phyloP scores from a whole-genome alignment of 805 yeast genomes.

The Candida montana region DNA sequence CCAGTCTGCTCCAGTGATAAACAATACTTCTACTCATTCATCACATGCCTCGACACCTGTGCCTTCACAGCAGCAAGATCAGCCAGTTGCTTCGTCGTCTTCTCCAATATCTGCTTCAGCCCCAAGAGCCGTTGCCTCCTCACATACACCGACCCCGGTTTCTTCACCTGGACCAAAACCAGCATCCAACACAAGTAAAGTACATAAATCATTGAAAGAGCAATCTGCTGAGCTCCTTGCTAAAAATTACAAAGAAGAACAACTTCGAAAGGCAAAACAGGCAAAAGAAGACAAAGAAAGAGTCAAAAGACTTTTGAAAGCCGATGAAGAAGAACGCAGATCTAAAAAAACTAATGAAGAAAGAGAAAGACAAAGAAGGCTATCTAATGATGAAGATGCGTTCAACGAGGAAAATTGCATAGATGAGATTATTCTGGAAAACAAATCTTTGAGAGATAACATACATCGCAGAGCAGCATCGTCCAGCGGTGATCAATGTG shows the following conservation, averaged over 20 bases:
- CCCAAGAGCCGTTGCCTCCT: conserved; percentile 1
- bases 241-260: conserved; percentile 33
- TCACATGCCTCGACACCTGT: background rate
- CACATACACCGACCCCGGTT: conserved; percentile 6
- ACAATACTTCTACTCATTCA: background rate
- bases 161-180: conserved; percentile 9
- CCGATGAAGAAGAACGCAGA: conserved; percentile 47
- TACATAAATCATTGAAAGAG: conserved; percentile 30
- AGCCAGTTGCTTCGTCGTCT: background rate
- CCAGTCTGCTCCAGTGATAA: conserved; percentile 3
- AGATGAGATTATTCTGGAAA: conserved; percentile 18
- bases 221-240: conserved; percentile 37
- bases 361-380: conserved; percentile 18
- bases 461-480: conserved; percentile 14
- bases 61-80: background rate
- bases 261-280: conserved; percentile 28
- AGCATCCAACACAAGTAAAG: conserved; percentile 5
- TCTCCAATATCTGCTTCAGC: background rate
- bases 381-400: conserved; percentile 15
- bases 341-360: conserved; percentile 15
- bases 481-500: conserved; percentile 25
- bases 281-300: conserved; percentile 51
- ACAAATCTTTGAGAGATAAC: conserved; percentile 16
- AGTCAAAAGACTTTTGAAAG: conserved; percentile 44
- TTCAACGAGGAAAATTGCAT: conserved; percentile 28